Evolutionary conservation across 306 rosid genomes (phyloP), one percentile per base, ranked within the genome.

Genomic region (Clitoria ternatea): DNA sequence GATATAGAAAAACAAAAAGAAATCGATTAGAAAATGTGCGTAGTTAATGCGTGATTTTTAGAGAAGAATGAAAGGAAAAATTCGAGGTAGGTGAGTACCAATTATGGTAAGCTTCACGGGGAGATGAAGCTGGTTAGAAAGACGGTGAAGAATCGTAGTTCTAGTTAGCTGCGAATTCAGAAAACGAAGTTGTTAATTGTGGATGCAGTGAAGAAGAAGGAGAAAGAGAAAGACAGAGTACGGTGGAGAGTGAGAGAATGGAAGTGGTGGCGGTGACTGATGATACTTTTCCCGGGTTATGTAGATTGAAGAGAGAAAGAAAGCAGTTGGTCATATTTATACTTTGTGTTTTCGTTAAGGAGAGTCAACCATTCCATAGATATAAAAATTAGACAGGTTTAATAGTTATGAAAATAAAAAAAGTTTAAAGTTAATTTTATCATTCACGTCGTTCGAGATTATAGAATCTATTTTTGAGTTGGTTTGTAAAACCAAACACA

Each of bases 81-180:
- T 29, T n/a, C 54, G 59, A 74, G 8, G 45, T n/a, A n/a, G n/a
- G n/a, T n/a, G 5, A 13, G 7, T 56, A 29, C 48, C 70, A 26
- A 14, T 5, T n/a, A n/a, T n/a, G 7, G 20, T 17, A 5, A 40
- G 20, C 4, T 69, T 23, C 18, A 6, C 2, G 22, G 2, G 2
- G 13, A 32, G 20, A 50, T 7, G 37, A 35, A 33, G 59, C 11
- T n/a, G 37, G 40, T 0, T 9, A 7, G 3, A n/a, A 70, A n/a
- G n/a, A 40, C 27, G 9, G 8, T 15, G 55, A 37, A 75, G 55
- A 77, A 77, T 36, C 40, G 40, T 36, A 19, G 42, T 20, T 1
- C 57, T 42, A 37, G 17, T 4, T 14, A 19, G 19, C 63, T 61
- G 77, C 47, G 26, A 61, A 33, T 33, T 80, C 45, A 49, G 61